Evolutionary conservation across 768 basidiomycete genomes (phyloP), one percentile per base, ranked within the genome.

Genomic region (Mycena rebaudengoi): DNA sequence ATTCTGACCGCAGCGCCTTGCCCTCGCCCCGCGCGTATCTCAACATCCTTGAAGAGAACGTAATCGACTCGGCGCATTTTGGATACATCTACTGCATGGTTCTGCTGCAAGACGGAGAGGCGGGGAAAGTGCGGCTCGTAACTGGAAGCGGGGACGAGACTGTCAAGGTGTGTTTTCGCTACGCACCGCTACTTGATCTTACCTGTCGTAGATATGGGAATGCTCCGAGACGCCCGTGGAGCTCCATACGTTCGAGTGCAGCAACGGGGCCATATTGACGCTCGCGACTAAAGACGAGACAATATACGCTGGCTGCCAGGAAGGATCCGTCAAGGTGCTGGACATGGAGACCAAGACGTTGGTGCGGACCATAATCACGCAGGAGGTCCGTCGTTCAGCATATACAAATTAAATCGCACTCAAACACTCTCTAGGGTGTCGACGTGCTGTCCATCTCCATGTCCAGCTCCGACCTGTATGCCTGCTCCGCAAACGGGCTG

Each of bases 141-240:
- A 95, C 94, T 14, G 95, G 95, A 14, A 91, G 94, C 62, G 97
- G 97, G 0, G 97, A 99, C 66, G 94, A 95, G 71, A 86, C 86
- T 6, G 88, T 98, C 70, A 98, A 97, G 81, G 91, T 93, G 29
- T 12, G 72, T 50, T 14, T 18, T n/a, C 16, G 33, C 48, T 6
- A 8, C 40, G 48, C 59, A 30, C 37, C 35, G 28, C 10, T 3
- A 32, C 23, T 5, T 23, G 39, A 46, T 40, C 16, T 28, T 11
- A 57, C 32, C 33, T 62, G 21, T 21, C 35, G 18, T 50, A 93
- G 91, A 69, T 93, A n/a, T 94, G 92, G 92, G 74, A 80, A 12
- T 89, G 89, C 63, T 79, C 80, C 33, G 70, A 72, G 14, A 79
- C 81, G 12, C 88, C 85, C 0, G 75, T 72, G 21, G 78, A 88